phyloP scores from a whole-genome alignment of 2,329 filamentous ascomycete genomes.

The Claviceps maximensis region DNA sequence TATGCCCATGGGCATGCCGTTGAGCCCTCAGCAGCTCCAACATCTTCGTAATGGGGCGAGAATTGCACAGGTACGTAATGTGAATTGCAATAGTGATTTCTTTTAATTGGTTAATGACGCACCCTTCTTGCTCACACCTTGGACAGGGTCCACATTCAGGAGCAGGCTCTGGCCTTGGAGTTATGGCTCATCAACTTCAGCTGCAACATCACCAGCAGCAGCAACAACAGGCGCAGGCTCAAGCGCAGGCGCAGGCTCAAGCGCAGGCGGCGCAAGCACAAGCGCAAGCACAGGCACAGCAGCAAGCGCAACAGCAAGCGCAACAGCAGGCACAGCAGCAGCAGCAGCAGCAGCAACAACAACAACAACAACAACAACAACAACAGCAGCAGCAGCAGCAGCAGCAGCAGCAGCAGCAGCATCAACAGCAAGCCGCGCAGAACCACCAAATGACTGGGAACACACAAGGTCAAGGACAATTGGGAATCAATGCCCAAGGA shows the following conservation, averaged over 20 bases:
- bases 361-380: slow-evolving; percentile 7
- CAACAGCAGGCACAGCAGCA: slow-evolving; percentile 29
- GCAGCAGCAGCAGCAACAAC: slow-evolving; percentile 31
- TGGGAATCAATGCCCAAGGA: slow-evolving; percentile 34
- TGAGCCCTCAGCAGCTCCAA: slow-evolving; percentile 36
- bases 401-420: slow-evolving; percentile 24
- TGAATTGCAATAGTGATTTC: background rate
- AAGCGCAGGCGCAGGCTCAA: too few relatives aligned
- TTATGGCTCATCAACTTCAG: slow-evolving; percentile 36
- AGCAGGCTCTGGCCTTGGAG: slow-evolving; percentile 16
- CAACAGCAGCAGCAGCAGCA: slow-evolving; percentile 27
- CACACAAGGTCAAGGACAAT: slow-evolving; percentile 26
- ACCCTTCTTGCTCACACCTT: background rate
- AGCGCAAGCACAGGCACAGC: too few relatives aligned
- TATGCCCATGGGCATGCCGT: slow-evolving; percentile 40
- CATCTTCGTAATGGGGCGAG: slow-evolving; percentile 32
- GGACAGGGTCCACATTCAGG: slow-evolving; percentile 19
- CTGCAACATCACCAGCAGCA: slow-evolving; percentile 32
- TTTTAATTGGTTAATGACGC: background rate
- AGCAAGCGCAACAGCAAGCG: slow-evolving; percentile 25
- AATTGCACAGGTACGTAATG: slow-evolving; percentile 26
- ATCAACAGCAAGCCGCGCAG: slow-evolving; percentile 21
- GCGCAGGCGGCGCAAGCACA: too few relatives aligned
- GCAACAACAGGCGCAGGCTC: slow-evolving; percentile 28
- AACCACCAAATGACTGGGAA: slow-evolving; percentile 27